Percentiles rank a stretch among this genome's conserved stretches.
phyloP scores from a whole-genome alignment of 306 rosid species.

The Hippophae tibetana region DNA sequence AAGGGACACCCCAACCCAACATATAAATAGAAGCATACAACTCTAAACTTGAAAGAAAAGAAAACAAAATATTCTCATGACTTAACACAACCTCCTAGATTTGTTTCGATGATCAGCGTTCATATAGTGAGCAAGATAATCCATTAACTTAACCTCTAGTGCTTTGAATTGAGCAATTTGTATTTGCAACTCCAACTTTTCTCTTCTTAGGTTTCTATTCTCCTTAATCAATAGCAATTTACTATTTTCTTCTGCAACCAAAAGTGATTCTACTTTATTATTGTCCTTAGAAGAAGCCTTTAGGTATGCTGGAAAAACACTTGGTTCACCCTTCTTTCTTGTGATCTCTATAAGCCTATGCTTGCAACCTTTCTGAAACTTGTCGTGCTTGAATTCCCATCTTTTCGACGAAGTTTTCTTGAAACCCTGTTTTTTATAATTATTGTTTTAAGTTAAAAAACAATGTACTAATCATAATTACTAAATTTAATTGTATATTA shows the following conservation, averaged over 20 bases:
- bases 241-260: constrained; percentile 22
- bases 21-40: too few species aligned
- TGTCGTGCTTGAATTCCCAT: constrained; percentile 92
- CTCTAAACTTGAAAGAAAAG: too few species aligned
- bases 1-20: too few species aligned
- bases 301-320: constrained; percentile 64
- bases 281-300: constrained; percentile 45
- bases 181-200: constrained; percentile 47
- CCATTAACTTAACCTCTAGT: constrained; percentile 49
- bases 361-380: constrained; percentile 54
- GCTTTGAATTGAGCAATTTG: constrained; percentile 60
- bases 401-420: constrained; percentile 62
- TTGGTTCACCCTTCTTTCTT: constrained; percentile 73
- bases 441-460: too few species aligned
- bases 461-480: too few species aligned
- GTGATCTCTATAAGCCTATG: constrained; percentile 46
- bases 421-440: constrained; percentile 41
- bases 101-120: constrained; percentile 23
- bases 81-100: constrained; percentile 15
- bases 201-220: constrained; percentile 56
- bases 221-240: constrained; percentile 42
- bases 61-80: too few species aligned
- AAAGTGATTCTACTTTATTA: constrained; percentile 6
- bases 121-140: constrained; percentile 39
- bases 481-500: too few species aligned